phyloP scores from a whole-genome alignment of 2,329 filamentous ascomycete species.

The Pseudocercospora pini-densiflorae region DNA sequence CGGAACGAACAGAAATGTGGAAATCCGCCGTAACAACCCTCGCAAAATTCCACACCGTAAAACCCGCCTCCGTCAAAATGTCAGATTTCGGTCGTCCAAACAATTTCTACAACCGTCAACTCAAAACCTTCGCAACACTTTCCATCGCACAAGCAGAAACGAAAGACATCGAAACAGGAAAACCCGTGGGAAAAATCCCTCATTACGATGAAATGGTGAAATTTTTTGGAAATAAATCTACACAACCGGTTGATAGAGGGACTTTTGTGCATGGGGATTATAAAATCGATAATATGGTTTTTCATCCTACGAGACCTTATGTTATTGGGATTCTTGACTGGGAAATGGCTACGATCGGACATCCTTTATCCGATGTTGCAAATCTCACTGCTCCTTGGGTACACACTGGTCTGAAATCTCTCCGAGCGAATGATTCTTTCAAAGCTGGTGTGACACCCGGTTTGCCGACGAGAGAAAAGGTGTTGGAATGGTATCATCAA shows the following conservation, averaged over 20 bases:
- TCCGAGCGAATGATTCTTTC: constrained; percentile 57
- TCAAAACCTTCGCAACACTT: constrained; percentile 80
- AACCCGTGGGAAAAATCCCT: constrained; percentile 79
- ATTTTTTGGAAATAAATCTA: constrained; percentile 73
- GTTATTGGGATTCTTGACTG: constrained; percentile 96
- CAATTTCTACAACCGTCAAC: constrained; percentile 85
- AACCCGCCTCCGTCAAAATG: constrained; percentile 69
- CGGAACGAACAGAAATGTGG: constrained; percentile 82
- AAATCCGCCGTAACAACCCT: constrained; percentile 80
- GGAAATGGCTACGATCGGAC: constrained; percentile 99
- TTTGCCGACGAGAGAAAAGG: constrained; percentile 63
- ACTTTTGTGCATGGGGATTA: constrained; percentile 93
- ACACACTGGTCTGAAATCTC: constrained; percentile 45
- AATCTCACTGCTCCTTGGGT: constrained; percentile 67
- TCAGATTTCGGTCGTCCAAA: constrained; percentile 71
- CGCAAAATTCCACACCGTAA: constrained; percentile 80
- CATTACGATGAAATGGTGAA: constrained; percentile 78
- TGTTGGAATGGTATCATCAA: constrained; percentile 69
- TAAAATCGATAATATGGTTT: constrained; percentile 72
- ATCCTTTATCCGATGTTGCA: constrained; percentile 87
- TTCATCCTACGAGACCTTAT: constrained; percentile 82
- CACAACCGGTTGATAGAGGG: constrained; percentile 76
- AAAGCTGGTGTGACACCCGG: constrained; percentile 67
- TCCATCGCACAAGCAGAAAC: constrained; percentile 76
- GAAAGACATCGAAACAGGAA: constrained; percentile 75